Evolutionary conservation across 2,329 filamentous ascomycete species (phyloP).

Genomic region (Sordariomycetes sp.): DNA sequence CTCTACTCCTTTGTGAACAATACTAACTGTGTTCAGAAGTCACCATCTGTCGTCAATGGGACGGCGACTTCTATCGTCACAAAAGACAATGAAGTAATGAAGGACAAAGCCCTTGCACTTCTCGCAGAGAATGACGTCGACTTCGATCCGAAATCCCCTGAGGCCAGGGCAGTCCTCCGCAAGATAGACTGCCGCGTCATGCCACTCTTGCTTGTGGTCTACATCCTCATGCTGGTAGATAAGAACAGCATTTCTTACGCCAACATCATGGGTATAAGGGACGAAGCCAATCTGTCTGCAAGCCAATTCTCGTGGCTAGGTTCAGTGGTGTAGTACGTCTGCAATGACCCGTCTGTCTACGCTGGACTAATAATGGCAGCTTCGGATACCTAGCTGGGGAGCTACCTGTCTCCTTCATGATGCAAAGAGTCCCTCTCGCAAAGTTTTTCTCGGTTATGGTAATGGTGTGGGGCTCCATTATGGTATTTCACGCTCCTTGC

Average conservation of each 20-base stretch:
- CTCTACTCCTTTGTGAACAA: too few species aligned
- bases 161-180: too few species aligned
- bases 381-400: conserved; percentile 8
- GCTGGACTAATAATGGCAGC: conserved; percentile 3
- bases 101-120: too few species aligned
- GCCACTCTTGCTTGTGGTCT: too few species aligned
- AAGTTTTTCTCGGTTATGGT: conserved; percentile 5
- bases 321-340: conserved; percentile 7
- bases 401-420: conserved; percentile 3
- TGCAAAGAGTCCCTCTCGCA: conserved; percentile 6
- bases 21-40: too few species aligned
- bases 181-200: too few species aligned
- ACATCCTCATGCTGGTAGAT: conserved; percentile 1
- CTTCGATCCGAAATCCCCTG: too few species aligned
- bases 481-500: conserved; percentile 1
- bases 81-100: too few species aligned
- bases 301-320: conserved; percentile 7
- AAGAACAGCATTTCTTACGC: conserved; percentile 7
- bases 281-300: conserved; percentile 3
- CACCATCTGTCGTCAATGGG: too few species aligned
- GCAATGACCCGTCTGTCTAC: not conserved
- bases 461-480: conserved; percentile 5
- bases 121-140: too few species aligned
- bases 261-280: conserved; percentile 5
- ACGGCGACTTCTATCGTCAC: too few species aligned